Conservation (phyloP, 2,329 filamentous ascomycete genomes). For the Trichoderma brevicompactum region DNA sequence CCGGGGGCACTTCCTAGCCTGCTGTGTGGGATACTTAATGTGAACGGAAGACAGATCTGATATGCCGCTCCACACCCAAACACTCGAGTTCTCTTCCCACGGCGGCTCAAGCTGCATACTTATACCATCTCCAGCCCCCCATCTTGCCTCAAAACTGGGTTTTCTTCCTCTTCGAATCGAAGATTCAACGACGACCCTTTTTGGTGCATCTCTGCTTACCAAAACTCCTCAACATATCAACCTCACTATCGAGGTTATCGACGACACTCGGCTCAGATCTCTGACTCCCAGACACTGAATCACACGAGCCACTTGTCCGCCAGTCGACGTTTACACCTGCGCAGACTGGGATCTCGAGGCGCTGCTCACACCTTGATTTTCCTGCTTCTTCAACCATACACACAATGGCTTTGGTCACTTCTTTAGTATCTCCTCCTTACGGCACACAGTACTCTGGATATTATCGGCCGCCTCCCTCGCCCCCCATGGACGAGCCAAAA, state of each 20-base stretch:
- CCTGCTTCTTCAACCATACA: background rate
- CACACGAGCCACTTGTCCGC: background rate
- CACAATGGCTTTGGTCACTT: constrained; percentile 34
- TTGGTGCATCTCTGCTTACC: constrained; percentile 1
- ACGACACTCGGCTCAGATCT: background rate
- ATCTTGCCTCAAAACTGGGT: constrained; percentile 3
- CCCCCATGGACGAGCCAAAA: constrained; percentile 76
- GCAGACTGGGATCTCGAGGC: background rate
- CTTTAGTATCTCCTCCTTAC: constrained; percentile 40
- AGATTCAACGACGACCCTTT: constrained; percentile 1
- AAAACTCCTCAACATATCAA: background rate
- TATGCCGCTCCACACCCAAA: constrained; percentile 31
- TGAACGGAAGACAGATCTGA: constrained; percentile 33
- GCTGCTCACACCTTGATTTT: background rate
- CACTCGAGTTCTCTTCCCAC: constrained; percentile 13
- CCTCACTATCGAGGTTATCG: background rate
- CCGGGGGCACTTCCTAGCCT: constrained; percentile 24
- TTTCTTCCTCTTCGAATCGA: constrained; percentile 2
- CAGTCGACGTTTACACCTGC: background rate
- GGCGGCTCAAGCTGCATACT: constrained; percentile 31
- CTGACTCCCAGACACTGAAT: background rate
- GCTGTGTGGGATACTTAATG: constrained; percentile 29
- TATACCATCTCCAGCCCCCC: constrained; percentile 29
- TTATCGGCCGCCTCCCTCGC: constrained; percentile 71
- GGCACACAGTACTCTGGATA: constrained; percentile 33